Evolutionary conservation across 495 filamentous ascomycete genomes (phyloP).

Genomic region (Amorphotheca resinae): DNA sequence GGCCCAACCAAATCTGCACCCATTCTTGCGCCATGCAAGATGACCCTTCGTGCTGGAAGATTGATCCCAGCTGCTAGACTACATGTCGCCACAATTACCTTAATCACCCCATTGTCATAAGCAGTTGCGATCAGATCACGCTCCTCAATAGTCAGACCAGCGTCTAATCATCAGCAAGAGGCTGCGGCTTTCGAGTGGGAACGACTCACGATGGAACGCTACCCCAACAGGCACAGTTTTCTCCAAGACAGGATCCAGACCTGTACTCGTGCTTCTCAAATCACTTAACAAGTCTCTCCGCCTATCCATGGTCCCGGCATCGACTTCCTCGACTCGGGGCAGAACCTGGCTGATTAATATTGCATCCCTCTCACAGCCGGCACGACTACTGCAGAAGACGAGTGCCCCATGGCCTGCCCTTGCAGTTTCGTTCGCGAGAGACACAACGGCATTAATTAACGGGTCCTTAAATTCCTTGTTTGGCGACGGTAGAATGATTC

Average conservation of each 20-base stretch:
- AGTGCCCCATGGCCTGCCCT: conserved; percentile 57
- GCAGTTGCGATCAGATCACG: conserved; percentile 60
- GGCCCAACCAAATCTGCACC: conserved; percentile 65
- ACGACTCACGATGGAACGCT: conserved; percentile 55
- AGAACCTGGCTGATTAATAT: conserved; percentile 49
- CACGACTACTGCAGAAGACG: conserved; percentile 64
- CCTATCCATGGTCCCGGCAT: conserved; percentile 38
- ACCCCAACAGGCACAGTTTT: conserved; percentile 53
- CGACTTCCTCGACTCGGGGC: conserved; percentile 31
- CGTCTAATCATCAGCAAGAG: conserved; percentile 32
- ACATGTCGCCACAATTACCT: conserved; percentile 68
- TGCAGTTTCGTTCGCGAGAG: conserved; percentile 55
- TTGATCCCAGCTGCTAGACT: conserved; percentile 82
- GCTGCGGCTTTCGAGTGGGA: not conserved
- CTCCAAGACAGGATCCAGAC: conserved; percentile 54
- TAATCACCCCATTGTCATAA: conserved; percentile 58
- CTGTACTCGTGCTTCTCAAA: conserved; percentile 51
- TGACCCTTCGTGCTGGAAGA: conserved; percentile 60
- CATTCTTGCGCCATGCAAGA: conserved; percentile 68
- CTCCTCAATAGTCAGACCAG: conserved; percentile 70
- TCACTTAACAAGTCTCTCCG: conserved; percentile 57
- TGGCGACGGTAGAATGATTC: conserved; percentile 39
- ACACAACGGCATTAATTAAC: conserved; percentile 55
- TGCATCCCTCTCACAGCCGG: conserved; percentile 51
- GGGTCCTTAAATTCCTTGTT: conserved; percentile 51